Conservation (phyloP, 306 rosid species). For the Prinsepia uniflora region DNA sequence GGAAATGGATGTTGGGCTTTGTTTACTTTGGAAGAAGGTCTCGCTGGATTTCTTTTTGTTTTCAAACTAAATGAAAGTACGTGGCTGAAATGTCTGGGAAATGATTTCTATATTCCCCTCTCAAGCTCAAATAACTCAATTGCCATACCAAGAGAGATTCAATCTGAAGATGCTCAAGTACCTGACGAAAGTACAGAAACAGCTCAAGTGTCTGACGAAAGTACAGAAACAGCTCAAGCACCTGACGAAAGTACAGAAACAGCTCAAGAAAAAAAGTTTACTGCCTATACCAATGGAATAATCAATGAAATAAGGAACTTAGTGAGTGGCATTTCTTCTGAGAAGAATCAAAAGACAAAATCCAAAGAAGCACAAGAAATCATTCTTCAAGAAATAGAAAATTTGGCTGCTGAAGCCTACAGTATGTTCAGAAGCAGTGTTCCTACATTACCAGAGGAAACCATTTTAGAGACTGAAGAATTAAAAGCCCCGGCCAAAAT, state of each 20-base stretch:
- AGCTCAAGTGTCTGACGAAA: constrained; percentile 27
- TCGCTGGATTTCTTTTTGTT: constrained; percentile 77
- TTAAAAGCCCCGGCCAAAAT: constrained; percentile 26
- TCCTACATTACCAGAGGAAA: constrained; percentile 61
- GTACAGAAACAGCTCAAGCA: constrained; percentile 36
- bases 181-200: constrained; percentile 32
- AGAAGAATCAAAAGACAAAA: constrained; percentile 48
- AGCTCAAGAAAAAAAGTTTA: constrained; percentile 37
- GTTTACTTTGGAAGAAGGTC: constrained; percentile 69
- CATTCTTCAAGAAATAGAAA: constrained; percentile 89
- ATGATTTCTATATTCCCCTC: constrained; percentile 78
- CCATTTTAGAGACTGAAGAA: constrained; percentile 31
- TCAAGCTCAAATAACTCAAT: constrained; percentile 38
- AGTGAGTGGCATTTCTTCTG: constrained; percentile 67
- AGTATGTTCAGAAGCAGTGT: constrained; percentile 66
- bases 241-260: constrained; percentile 32
- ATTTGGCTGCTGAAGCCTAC: constrained; percentile 92
- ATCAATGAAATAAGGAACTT: constrained; percentile 70
- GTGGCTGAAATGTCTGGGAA: constrained; percentile 65
- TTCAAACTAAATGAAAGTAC: constrained; percentile 60
- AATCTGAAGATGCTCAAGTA: constrained; percentile 29
- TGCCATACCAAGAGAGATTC: constrained; percentile 28
- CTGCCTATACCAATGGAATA: constrained; percentile 60
- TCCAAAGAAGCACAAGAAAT: constrained; percentile 75
- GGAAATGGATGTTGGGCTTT: constrained; percentile 53